phyloP scores from a whole-genome alignment of 257 asterid species.

The Pogostemon cablin region DNA sequence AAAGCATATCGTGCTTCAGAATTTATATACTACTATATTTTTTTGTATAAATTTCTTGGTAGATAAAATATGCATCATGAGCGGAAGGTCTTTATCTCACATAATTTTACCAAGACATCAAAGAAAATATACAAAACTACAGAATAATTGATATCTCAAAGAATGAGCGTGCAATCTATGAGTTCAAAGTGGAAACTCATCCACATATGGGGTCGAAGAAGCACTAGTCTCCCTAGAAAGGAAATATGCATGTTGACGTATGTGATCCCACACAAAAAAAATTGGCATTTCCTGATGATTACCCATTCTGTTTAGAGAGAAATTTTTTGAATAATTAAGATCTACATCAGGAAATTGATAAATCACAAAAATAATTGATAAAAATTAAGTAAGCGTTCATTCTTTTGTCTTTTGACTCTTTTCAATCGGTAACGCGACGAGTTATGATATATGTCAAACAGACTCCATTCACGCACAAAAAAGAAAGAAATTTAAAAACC shows the following conservation, averaged over 20 bases:
- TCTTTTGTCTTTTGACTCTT: background rate
- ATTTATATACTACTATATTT: background rate
- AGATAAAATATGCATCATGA: slow-evolving; percentile 15
- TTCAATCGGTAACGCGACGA: background rate
- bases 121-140: background rate
- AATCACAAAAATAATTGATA: no score
- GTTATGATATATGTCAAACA: background rate
- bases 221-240: background rate
- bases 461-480: background rate
- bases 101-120: background rate
- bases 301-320: no score
- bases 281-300: no score
- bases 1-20: background rate
- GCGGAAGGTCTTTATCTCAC: slow-evolving; percentile 18
- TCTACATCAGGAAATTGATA: no score
- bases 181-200: slow-evolving; percentile 18
- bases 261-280: no score
- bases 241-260: background rate
- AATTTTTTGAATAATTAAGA: no score
- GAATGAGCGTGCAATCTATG: background rate
- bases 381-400: no score
- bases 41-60: background rate
- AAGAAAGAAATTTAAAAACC: background rate
- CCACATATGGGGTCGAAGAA: background rate
- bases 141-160: background rate